These are phyloP conservation scores for Suaeda aralocaspica DNA, from an alignment of 148 eudicot genomes.

Conservation along the genomic window DNA sequence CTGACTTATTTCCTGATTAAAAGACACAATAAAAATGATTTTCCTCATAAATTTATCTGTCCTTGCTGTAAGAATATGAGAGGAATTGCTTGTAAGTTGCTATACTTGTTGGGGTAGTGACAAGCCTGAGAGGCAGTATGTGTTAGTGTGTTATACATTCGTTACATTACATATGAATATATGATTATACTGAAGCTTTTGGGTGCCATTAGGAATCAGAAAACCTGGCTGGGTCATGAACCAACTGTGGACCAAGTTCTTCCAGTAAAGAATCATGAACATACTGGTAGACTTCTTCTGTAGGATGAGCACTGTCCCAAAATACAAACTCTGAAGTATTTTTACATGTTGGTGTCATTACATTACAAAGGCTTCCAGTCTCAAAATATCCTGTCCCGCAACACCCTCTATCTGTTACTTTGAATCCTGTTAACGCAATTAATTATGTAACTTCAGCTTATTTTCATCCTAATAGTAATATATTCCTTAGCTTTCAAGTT, in stretches of 20 bases:
- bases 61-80: background rate
- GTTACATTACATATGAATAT: background rate
- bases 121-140: background rate
- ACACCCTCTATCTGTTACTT: conserved; percentile 44
- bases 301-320: conserved; percentile 60
- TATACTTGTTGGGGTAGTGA: background rate
- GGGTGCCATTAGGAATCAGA: background rate
- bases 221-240: conserved; percentile 6
- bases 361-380: conserved; percentile 40
- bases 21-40: background rate
- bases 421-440: conserved; percentile 34
- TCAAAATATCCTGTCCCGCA: conserved; percentile 64
- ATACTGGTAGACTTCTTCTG: conserved; percentile 35
- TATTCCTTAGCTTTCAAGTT: background rate
- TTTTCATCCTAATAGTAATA: background rate
- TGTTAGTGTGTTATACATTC: background rate
- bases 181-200: background rate
- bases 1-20: background rate
- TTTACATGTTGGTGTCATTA: conserved; percentile 40
- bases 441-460: conserved; percentile 9
- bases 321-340: conserved; percentile 38
- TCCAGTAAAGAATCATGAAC: conserved; percentile 27
- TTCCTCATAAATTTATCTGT: background rate
- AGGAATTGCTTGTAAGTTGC: background rate
- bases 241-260: conserved; percentile 29